Base-by-base conservation (phyloP, 306 rosid species). In the Trifolium repens region DNA sequence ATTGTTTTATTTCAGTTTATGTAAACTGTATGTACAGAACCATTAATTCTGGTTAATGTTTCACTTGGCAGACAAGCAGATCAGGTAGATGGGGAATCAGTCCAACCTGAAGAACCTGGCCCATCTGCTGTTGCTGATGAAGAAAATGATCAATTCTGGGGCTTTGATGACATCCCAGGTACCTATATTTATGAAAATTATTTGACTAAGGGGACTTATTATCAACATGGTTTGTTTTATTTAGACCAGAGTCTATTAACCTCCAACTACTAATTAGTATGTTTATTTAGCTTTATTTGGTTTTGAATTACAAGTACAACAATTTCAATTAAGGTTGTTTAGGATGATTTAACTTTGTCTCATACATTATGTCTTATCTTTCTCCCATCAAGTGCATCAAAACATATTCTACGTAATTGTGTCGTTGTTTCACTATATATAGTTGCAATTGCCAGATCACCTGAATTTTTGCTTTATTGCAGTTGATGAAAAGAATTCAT, bases 161-260 rank as follows among this genome's bases (percentile, higher is more conserved):
- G 80, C 44, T 81, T 85, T 60, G 96, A 90, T 86, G 91, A 90
- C 79, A 84, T 96, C 64, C 84, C 96, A 80, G 99, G 99, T 96
- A 83, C 57, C 47, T 79, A 35, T 58, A 7, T 73, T 15, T n/a
- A n/a, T 19, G 44, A 63, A 30, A 14, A 26, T 67, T 27, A 22
- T 65, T 24, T 39, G 49, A 53, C 54, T 67, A 71, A 63, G 26
- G 30, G 40, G 46, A 5, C 32, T 30, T 52, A 30, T 70, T 70
- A 34, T 32, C 67, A 32, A 13, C 12, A 8, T 32, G 43, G 32
- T 15, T 32, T 1, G 43, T 32, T 30, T 60, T 60, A 27, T 32
- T 32, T 30, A 32, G 32, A 12, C 60, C 19, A 0, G 30, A 5
- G 14, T 55, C 32, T 55, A 55, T 9, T 22, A 9, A 9, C 24